A percentile compares a stretch with the other conserved stretches of the same genome.
Evolutionary conservation across 176 grass and related monocot species (phyloP).

Genomic region (Microstegium vimineum): DNA sequence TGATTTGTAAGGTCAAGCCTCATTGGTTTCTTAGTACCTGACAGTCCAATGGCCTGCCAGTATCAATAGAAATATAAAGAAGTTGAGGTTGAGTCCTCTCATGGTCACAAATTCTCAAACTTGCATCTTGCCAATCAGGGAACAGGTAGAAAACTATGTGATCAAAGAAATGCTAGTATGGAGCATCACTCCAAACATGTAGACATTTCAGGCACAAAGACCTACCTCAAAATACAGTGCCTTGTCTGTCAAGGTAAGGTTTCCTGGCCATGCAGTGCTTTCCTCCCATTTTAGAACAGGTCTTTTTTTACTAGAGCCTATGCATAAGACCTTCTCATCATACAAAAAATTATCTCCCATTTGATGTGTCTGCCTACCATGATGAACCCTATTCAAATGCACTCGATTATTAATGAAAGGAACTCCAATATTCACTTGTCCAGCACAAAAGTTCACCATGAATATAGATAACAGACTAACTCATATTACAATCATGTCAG

Average conservation of each 20-base stretch:
- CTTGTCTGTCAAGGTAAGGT: slow-evolving; percentile 79
- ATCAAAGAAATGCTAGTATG: background rate
- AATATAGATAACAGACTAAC: background rate
- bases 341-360: slow-evolving; percentile 50
- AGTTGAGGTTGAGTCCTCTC: no score
- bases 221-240: slow-evolving; percentile 97
- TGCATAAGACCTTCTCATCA: slow-evolving; percentile 83
- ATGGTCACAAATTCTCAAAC: no score
- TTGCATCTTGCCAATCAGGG: no score
- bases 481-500: background rate
- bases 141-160: no score
- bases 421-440: slow-evolving; percentile 12
- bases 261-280: slow-evolving; percentile 91
- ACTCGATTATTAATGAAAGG: slow-evolving; percentile 14
- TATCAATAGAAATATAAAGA: slow-evolving; percentile 1
- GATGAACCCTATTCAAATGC: slow-evolving; percentile 61
- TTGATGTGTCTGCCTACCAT: slow-evolving; percentile 74
- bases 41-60: no score
- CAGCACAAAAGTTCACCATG: background rate
- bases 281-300: slow-evolving; percentile 98
- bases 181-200: slow-evolving; percentile 8
- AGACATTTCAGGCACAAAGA: slow-evolving; percentile 16
- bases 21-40: no score
- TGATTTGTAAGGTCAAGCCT: no score
- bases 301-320: slow-evolving; percentile 89